Evolutionary conservation across 2,329 filamentous ascomycete genomes (phyloP).

Genomic region (Cytospora chrysosperma): DNA sequence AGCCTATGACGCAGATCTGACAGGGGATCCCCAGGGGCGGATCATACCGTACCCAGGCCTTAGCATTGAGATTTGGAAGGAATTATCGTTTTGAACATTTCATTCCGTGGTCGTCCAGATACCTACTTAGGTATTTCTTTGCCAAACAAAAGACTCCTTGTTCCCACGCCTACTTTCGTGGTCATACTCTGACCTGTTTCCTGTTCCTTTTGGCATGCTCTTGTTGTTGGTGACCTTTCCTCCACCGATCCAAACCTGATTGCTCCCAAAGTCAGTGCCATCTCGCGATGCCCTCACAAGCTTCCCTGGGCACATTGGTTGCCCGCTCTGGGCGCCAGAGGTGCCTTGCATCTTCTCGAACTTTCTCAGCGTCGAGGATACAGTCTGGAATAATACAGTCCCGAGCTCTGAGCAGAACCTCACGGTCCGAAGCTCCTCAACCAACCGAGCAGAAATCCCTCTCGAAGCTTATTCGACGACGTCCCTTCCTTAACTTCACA

Average conservation of each 20-base stretch:
- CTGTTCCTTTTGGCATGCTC: background rate
- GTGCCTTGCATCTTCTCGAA: constrained; percentile 5
- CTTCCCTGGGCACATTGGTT: constrained; percentile 13
- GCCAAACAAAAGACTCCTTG: background rate
- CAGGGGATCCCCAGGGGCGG: constrained; percentile 2
- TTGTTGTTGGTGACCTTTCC: background rate
- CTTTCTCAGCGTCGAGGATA: background rate
- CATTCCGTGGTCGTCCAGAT: background rate
- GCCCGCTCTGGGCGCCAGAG: constrained; percentile 21
- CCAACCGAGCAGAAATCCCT: constrained; percentile 10
- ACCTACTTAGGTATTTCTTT: background rate
- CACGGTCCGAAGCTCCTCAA: constrained; percentile 5
- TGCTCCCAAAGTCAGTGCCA: background rate
- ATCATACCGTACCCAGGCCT: background rate
- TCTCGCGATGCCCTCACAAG: constrained; percentile 23
- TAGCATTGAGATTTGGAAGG: background rate
- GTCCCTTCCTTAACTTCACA: constrained; percentile 23
- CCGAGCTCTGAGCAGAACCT: constrained; percentile 12
- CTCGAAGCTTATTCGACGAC: constrained; percentile 13
- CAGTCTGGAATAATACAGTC: constrained; percentile 10
- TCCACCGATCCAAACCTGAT: background rate
- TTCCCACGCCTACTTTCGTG: too few relatives aligned
- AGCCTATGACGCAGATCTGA: constrained; percentile 4
- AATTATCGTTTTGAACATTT: background rate
- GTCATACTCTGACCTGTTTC: background rate